Percentiles rank a stretch among this genome's conserved stretches.
Evolutionary conservation across 148 eudicot genomes (phyloP).

Genomic region (Persicaria tinctoria): DNA sequence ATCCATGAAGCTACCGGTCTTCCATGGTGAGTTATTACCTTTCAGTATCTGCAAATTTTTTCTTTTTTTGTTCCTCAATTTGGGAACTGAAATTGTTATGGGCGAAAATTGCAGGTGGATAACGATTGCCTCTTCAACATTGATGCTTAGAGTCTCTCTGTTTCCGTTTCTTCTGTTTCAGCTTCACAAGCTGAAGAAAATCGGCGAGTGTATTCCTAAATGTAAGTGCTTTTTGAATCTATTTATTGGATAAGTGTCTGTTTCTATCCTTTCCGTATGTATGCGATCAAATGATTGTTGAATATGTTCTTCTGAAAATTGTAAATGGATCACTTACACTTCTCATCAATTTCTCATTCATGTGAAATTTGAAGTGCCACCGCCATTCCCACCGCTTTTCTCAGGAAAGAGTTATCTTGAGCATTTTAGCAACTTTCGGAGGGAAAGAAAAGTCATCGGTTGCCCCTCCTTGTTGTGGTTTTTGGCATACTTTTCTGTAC

Average conservation of each 20-base stretch:
- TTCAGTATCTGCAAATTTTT: background rate
- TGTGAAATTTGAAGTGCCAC: conserved; percentile 79
- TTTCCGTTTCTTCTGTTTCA: conserved; percentile 60
- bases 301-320: background rate
- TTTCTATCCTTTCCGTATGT: background rate
- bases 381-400: conserved; percentile 83
- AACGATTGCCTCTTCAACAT: conserved; percentile 52
- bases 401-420: conserved; percentile 62
- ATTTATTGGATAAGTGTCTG: background rate
- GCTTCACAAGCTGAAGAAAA: conserved; percentile 49
- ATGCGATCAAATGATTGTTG: background rate
- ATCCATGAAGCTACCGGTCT: conserved; percentile 51
- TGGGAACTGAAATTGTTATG: background rate
- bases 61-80: background rate
- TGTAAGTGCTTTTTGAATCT: conserved; percentile 34
- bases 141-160: conserved; percentile 56
- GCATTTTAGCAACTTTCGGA: conserved; percentile 51
- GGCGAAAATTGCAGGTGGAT: conserved; percentile 49
- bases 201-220: conserved; percentile 45
- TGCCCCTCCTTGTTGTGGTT: conserved; percentile 85
- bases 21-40: conserved; percentile 51
- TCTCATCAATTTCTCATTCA: conserved; percentile 25
- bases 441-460: conserved; percentile 55
- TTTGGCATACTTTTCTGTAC: conserved; percentile 39
- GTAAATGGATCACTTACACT: conserved; percentile 15